Evolutionary conservation across 2,329 filamentous ascomycete species (phyloP).

Genomic region (Tolypocladium cylindrosporum): DNA sequence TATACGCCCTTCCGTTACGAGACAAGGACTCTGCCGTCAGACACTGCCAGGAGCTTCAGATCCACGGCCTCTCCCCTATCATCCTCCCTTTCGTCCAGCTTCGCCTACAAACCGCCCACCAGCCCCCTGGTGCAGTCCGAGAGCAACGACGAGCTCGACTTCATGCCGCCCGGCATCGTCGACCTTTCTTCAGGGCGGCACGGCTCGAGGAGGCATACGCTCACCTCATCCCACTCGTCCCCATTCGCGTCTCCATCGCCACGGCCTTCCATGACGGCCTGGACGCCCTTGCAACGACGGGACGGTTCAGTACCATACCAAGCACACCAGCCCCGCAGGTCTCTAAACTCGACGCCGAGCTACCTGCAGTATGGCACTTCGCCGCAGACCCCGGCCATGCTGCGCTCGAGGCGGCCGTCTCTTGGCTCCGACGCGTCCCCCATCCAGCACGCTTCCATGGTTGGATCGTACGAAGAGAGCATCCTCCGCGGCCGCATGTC

Average conservation of each 20-base stretch:
- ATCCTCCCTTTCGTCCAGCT: slow-evolving; percentile 67
- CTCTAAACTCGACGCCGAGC: slow-evolving; percentile 51
- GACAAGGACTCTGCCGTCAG: slow-evolving; percentile 17
- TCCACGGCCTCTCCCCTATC: slow-evolving; percentile 51
- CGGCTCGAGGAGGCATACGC: slow-evolving; percentile 55
- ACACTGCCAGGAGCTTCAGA: slow-evolving; percentile 24
- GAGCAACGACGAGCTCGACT: slow-evolving; percentile 64
- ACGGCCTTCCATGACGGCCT: slow-evolving; percentile 14
- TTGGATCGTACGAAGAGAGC: slow-evolving; percentile 95
- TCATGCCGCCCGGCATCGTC: slow-evolving; percentile 41
- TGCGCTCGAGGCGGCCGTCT: slow-evolving; percentile 56
- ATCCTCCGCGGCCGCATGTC: slow-evolving; percentile 95
- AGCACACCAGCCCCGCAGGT: slow-evolving; percentile 68
- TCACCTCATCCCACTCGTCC: slow-evolving; percentile 50
- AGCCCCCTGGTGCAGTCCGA: slow-evolving; percentile 85
- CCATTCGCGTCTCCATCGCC: slow-evolving; percentile 31
- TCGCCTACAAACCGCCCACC: slow-evolving; percentile 78
- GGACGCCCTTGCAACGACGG: slow-evolving; percentile 34
- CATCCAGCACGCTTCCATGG: slow-evolving; percentile 85
- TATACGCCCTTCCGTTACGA: slow-evolving; percentile 37
- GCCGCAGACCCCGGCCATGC: slow-evolving; percentile 39
- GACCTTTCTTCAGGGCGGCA: slow-evolving; percentile 32
- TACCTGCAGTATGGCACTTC: slow-evolving; percentile 27
- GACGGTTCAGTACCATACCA: slow-evolving; percentile 59
- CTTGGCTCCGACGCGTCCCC: slow-evolving; percentile 65